Base-by-base conservation (phyloP, 2,329 filamentous ascomycete species). In the Cryoendolithus antarcticus region DNA sequence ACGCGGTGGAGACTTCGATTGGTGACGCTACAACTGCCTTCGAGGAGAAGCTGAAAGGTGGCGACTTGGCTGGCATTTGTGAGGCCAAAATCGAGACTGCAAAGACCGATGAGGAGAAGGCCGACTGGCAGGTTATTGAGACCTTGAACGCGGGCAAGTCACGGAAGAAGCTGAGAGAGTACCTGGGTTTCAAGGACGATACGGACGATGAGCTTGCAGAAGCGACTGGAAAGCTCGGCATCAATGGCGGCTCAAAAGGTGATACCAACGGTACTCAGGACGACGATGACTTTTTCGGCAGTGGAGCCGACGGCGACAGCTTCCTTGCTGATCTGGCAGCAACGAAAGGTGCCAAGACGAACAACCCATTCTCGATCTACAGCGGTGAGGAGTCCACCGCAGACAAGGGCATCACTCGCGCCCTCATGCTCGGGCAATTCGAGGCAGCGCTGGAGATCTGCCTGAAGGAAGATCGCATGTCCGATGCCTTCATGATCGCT, bases 401-500 rank as follows among this genome's bases (percentile, higher is more conserved):
- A 3, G 91, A 98, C 54, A 84, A 85, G 62, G 72, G 75, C 41
- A 88, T 98, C 47, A 96, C 91, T 3, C 80, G 77, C 52, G 82
- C 89, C 24, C 65, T 98, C 42, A 82, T 96, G 66, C 71, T 96
- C 6, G 91, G 91, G 5, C 76, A 93, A 47, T 98, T 98, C 54
- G 78, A 88, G 41, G 82, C 82, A 57, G 91, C 91, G n/a, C 80
- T 93, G 42, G 83, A 93, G 41, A 76, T 94, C 37, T 94, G 86
- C 52, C 66, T 98, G 10, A 79, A 84, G 53, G 86, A 95, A 60
- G 79, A 93, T 48, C 79, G 88, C 38, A 78, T 96, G 58, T 91
- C 91, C 0, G 91, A 98, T 63, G 91, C 91, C 30, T 94, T 98
- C 63, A 86, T 98, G 68, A 89, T 98, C 57, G 91, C 93, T 34